Conservation (phyloP, 306 rosid species). For the Begonia masoniana region DNA sequence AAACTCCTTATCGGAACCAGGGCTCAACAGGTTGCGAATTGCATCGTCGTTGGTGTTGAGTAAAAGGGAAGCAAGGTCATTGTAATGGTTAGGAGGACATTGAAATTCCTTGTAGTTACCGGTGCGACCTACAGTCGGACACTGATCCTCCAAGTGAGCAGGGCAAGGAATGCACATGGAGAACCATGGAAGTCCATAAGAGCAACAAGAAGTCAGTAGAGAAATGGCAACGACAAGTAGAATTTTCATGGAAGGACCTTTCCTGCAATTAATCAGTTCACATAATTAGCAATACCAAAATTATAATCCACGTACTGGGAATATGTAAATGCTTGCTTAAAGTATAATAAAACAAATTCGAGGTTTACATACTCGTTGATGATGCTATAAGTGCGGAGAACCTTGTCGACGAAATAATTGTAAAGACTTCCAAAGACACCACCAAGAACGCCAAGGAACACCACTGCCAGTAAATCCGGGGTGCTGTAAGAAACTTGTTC, state of each 20-base stretch:
- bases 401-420: conserved; percentile 65
- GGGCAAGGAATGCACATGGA: conserved; percentile 68
- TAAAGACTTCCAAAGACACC: conserved; percentile 70
- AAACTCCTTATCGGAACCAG: conserved; percentile 38
- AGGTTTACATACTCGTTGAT: conserved; percentile 56
- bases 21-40: conserved; percentile 51
- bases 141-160: conserved; percentile 25
- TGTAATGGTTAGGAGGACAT: conserved; percentile 59
- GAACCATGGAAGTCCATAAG: conserved; percentile 65
- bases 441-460: conserved; percentile 52
- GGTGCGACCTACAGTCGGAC: conserved; percentile 50
- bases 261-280: conserved; percentile 35
- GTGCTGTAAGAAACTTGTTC: conserved; percentile 26
- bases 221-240: conserved; percentile 45
- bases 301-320: too few relatives aligned
- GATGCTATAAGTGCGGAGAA: conserved; percentile 61
- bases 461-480: conserved; percentile 43
- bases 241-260: conserved; percentile 48
- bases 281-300: too few relatives aligned
- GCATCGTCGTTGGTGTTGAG: conserved; percentile 74
- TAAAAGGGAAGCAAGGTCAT: conserved; percentile 84
- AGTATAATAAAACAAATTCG: too few relatives aligned
- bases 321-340: too few relatives aligned
- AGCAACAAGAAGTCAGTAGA: conserved; percentile 49
- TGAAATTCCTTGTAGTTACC: conserved; percentile 63